phyloP scores from a whole-genome alignment of 306 rosid species.

The Lotus japonicus region DNA sequence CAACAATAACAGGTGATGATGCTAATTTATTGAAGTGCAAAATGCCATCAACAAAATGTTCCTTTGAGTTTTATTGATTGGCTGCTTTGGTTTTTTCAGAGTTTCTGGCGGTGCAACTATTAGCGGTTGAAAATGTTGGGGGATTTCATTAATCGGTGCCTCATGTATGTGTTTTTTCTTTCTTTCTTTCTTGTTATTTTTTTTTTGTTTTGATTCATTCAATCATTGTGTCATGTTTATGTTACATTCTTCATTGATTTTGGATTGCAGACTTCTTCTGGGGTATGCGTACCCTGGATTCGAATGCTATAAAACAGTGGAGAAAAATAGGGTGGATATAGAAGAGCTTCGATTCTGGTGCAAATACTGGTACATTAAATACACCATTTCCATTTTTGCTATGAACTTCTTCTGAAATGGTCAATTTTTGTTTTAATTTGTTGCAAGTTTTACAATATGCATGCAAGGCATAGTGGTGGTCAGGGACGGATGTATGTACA shows the following conservation, averaged over 20 bases:
- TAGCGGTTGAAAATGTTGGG: slow-evolving; percentile 60
- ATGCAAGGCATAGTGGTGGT: too few relatives aligned
- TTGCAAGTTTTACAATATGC: too few relatives aligned
- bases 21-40: neutral
- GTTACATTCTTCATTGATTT: neutral
- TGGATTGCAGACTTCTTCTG: slow-evolving; percentile 45
- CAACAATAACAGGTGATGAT: slow-evolving; percentile 10
- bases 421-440: neutral
- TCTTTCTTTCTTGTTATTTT: neutral
- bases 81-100: slow-evolving; percentile 26
- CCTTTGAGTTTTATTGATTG: neutral
- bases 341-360: slow-evolving; percentile 96
- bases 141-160: slow-evolving; percentile 60
- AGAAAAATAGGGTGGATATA: slow-evolving; percentile 53
- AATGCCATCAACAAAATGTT: neutral
- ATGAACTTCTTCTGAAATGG: neutral
- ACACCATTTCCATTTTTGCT: neutral
- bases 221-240: neutral
- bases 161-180: slow-evolving; percentile 50
- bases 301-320: slow-evolving; percentile 72
- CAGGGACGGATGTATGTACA: too few relatives aligned
- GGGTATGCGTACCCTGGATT: slow-evolving; percentile 97
- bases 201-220: too few relatives aligned
- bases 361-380: slow-evolving; percentile 66
- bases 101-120: slow-evolving; percentile 12